Base-by-base conservation (phyloP, 2,329 filamentous ascomycete genomes). In the Scedosporium minutisporum region DNA sequence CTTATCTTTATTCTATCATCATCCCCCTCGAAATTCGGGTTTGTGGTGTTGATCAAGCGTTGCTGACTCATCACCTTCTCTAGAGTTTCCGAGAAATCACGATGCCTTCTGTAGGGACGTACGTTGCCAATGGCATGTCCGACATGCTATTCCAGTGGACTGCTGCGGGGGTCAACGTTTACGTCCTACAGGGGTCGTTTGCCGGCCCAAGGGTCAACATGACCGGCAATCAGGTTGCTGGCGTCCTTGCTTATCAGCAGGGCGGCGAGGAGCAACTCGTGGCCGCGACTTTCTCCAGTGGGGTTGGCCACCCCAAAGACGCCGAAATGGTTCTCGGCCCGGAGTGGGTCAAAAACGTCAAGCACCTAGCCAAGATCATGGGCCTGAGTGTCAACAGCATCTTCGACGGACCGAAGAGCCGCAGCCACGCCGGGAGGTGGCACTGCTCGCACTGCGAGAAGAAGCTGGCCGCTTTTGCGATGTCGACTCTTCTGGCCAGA, bases 391-490 rank as follows among this genome's bases (percentile, higher is more conserved):
- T 58, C 7, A 72, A 74, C 3, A 64, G 71, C 12, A 74, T 73
- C 51, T 60, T 55, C 46, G 58, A 60, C 41, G 21, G 16, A 9
- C 46, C 18, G 27, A 38, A 21, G 7, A 27, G 38, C 4, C 14
- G 27, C n/a, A 10, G n/a, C 25, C 61, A 25, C 27, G 42, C 21
- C 18, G 60, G 59, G 14, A n/a, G 61, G 6, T 68, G 64, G 65
- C 67, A 68, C 1, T 73, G 72, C 0, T 69, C 72, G 0, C 76
- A 78, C 23, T 72, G 75, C 1, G 76, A 78, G 63, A 73, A 74
- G 16, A 78, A 78, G 62, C 70, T 78, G 0, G 73, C 75, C 0
- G 68, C 71, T 0, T 71, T 75, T 21, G 72, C 71, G 0, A 58
- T 76, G 0, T 70, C 69, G 6, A 60, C 69, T 0, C 64, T 76